These are phyloP conservation scores for Solanum bukasovii DNA, from an alignment of 257 asterid genomes.

Conservation along the genomic window DNA sequence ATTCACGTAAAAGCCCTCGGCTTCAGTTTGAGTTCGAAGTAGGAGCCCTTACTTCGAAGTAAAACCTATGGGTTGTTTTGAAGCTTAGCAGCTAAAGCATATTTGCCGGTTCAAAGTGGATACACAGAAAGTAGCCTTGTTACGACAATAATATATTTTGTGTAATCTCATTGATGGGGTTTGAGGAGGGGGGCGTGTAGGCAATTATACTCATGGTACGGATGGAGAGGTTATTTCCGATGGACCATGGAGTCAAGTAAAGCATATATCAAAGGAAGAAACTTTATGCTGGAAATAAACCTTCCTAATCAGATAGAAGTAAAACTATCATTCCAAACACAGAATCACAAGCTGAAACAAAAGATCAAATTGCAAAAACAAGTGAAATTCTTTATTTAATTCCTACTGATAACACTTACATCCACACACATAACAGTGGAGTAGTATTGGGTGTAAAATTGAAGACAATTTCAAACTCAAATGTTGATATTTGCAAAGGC, in stretches of 20 bases:
- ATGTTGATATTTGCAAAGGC: constrained; percentile 32
- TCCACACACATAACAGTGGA: background rate
- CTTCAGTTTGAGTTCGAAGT: background rate
- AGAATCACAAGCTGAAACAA: background rate
- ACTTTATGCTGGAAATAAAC: background rate
- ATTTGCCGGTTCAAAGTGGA: background rate
- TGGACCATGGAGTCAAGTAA: accelerated
- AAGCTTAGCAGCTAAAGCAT: background rate
- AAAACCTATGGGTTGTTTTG: background rate
- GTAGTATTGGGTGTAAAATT: background rate
- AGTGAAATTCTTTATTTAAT: background rate
- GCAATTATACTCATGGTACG: too few relatives aligned
- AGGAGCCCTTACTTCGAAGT: background rate
- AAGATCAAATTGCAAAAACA: background rate
- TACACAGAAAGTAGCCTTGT: too few relatives aligned
- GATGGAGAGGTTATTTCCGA: background rate
- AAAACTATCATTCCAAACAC: background rate
- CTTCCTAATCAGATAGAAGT: background rate
- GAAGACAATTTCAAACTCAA: background rate
- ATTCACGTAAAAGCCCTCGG: too few relatives aligned
- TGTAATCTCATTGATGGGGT: too few relatives aligned
- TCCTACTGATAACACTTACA: background rate
- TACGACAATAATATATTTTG: too few relatives aligned
- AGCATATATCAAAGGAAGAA: background rate
- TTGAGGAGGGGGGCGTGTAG: too few relatives aligned